A percentile compares a stretch with the other conserved stretches of the same genome.
Conservation (phyloP, 2,329 filamentous ascomycete species). For the Trichothecium roseum region DNA sequence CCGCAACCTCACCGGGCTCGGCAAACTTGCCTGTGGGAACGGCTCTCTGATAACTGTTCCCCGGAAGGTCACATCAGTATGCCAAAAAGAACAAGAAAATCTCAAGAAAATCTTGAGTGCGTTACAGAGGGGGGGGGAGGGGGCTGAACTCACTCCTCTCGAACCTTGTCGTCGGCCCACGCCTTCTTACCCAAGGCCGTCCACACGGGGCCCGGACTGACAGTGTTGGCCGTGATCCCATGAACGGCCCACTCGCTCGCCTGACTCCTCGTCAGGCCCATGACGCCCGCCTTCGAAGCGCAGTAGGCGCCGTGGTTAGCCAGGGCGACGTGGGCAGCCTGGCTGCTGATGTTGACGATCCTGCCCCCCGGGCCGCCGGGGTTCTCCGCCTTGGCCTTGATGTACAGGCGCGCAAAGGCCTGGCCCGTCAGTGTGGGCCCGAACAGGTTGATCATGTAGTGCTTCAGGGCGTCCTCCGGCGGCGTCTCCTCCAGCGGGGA, state of each 20-base stretch:
- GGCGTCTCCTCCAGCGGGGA: slow-evolving; percentile 5
- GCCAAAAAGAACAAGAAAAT: background rate
- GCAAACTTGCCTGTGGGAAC: slow-evolving; percentile 8
- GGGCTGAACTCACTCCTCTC: slow-evolving; percentile 4
- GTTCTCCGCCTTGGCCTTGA: slow-evolving; percentile 1
- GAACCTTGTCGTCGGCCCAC: slow-evolving; percentile 6
- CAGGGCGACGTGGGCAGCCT: slow-evolving; percentile 8
- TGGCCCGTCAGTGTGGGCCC: slow-evolving; percentile 7
- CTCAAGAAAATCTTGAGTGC: no score
- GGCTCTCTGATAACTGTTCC: slow-evolving; percentile 4
- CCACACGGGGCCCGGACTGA: slow-evolving; percentile 7
- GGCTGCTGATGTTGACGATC: slow-evolving; percentile 7
- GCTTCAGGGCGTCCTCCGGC: slow-evolving; percentile 4
- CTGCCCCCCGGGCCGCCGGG: slow-evolving; percentile 5
- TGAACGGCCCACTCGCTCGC: slow-evolving; percentile 5
- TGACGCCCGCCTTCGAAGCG: slow-evolving; percentile 7
- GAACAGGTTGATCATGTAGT: slow-evolving; percentile 8
- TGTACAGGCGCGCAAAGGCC: slow-evolving; percentile 6
- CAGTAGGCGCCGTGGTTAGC: slow-evolving; percentile 7
- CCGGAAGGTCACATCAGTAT: no score
- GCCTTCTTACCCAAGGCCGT: slow-evolving; percentile 8
- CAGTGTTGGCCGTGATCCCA: slow-evolving; percentile 7
- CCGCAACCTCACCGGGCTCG: slow-evolving; percentile 7
- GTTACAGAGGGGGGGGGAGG: no score
- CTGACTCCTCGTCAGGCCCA: slow-evolving; percentile 7